A percentile compares a stretch with the other conserved stretches of the same genome.
Evolutionary conservation across 2,329 filamentous ascomycete genomes (phyloP).

Genomic region (Penicillium psychrosexuale): DNA sequence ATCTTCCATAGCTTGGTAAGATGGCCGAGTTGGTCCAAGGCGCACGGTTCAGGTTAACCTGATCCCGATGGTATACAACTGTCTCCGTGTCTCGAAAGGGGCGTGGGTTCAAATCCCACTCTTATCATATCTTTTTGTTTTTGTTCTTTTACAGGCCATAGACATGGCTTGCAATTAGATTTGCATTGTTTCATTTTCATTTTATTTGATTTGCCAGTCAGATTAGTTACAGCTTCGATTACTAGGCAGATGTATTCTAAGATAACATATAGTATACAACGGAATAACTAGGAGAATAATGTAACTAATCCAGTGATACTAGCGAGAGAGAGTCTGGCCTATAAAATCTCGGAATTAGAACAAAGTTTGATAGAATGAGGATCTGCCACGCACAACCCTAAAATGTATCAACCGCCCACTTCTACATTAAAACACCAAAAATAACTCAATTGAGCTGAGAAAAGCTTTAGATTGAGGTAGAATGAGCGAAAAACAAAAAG

Average conservation of each 20-base stretch:
- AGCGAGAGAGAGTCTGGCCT: background rate
- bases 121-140: constrained; percentile 7
- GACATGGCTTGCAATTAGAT: too few relatives aligned
- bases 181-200: background rate
- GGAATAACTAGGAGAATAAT: background rate
- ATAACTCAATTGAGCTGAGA: background rate
- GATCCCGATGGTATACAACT: constrained; percentile 18
- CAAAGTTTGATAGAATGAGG: background rate
- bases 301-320: too few relatives aligned
- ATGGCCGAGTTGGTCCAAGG: constrained; percentile 39
- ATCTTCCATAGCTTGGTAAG: constrained; percentile 21
- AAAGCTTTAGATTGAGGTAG: background rate
- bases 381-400: background rate
- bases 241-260: too few relatives aligned
- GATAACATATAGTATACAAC: background rate
- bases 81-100: constrained; percentile 13
- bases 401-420: background rate
- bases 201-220: background rate
- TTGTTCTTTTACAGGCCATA: background rate
- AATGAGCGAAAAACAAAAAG: background rate
- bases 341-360: too few relatives aligned
- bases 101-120: constrained; percentile 15
- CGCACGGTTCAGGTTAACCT: constrained; percentile 35
- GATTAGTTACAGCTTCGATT: too few relatives aligned
- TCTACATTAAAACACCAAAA: background rate